Evolutionary conservation across 1,139 yeast genomes (phyloP), one percentile per base, ranked within the genome.

Genomic region (Kluyveromyces sp.): DNA sequence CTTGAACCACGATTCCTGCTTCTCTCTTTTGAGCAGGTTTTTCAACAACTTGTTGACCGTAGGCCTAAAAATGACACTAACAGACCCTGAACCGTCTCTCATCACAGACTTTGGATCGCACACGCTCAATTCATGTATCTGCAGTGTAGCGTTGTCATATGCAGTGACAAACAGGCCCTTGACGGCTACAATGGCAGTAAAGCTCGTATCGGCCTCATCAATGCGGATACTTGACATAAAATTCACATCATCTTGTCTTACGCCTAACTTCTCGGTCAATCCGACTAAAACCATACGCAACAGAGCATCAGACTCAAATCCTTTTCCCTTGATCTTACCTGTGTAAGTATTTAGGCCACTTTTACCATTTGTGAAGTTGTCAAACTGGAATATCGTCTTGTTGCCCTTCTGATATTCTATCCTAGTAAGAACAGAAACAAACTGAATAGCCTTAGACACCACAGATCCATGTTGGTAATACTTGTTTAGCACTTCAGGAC

Each of bases 271-370:
- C 29, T 47, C 50, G 13, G 51, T 52, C 9, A 58, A 30, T 35
- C 56, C 42, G 11, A 51, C 45, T 4, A 56, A 35, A 12, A 51
- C 47, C 44, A 57, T 48, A 36, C 46, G 48, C 3, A 58, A 49
- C 18, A 51, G 39, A 19, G 36, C 43, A 30, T 41, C 42, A 8
- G 52, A 35, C 15, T 45, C 45, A n/a, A 40, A 30, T 22, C 44
- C 49, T 6, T 42, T 36, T 33, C 49, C 48, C 4, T 41, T 41
- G 15, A 54, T 33, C 31, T 47, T 49, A 13, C 47, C 51, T 15
- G 40, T 40, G 40, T 49, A 52, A 8, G 49, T 49, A 9, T 39
- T 26, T 17, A 33, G 12, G 29, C 45, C 49, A 6, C 33, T 36
- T 15, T 33, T 42, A 3, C 51, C 50, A 11, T 44, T 28, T 16